A percentile compares a stretch with the other conserved stretches of the same genome.
These are phyloP conservation scores for Eimeria necatrix DNA, from an alignment of 169 alveolate genomes.

Conservation along the genomic window DNA sequence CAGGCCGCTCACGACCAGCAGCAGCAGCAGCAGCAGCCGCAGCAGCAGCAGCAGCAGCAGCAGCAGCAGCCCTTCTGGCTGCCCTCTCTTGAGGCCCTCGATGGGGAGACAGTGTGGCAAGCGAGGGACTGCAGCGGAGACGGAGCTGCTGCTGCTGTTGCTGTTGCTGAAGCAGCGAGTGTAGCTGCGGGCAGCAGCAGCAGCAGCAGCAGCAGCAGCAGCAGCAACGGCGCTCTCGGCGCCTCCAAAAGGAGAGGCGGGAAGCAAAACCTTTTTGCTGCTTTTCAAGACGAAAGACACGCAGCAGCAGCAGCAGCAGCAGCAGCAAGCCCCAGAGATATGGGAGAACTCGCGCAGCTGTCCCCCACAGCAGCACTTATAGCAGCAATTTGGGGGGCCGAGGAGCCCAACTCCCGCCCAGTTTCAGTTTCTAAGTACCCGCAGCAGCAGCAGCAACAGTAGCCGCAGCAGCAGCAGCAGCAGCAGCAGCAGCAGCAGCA, in stretches of 20 bases:
- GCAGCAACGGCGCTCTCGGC: slow-evolving; percentile 3
- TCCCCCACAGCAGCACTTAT: slow-evolving; percentile 43
- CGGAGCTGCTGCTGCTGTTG: not conserved
- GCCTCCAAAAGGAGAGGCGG: not conserved
- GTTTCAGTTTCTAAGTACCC: slow-evolving; percentile 14
- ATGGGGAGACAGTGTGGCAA: slow-evolving; percentile 29
- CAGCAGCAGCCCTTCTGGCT: slow-evolving; percentile 37
- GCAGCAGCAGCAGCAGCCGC: too few species aligned
- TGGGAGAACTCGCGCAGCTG: slow-evolving; percentile 43
- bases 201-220: too few species aligned
- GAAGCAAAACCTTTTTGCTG: slow-evolving; percentile 31
- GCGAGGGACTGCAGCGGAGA: slow-evolving; percentile 46
- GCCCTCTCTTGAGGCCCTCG: not conserved
- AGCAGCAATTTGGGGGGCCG: not conserved
- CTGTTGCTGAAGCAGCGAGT: slow-evolving; percentile 1
- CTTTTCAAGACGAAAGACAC: slow-evolving; percentile 16
- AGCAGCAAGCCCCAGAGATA: slow-evolving; percentile 13
- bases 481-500: slow-evolving; percentile 7
- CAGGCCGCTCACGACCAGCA: slow-evolving; percentile 19
- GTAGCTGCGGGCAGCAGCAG: too few species aligned
- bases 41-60: too few species aligned
- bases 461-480: slow-evolving; percentile 37
- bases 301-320: slow-evolving; percentile 43
- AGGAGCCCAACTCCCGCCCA: not conserved
- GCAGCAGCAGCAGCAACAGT: slow-evolving; percentile 35